Evolutionary conservation across 2,329 filamentous ascomycete species (phyloP).

Genomic region (Sphaerulina vaccinii): DNA sequence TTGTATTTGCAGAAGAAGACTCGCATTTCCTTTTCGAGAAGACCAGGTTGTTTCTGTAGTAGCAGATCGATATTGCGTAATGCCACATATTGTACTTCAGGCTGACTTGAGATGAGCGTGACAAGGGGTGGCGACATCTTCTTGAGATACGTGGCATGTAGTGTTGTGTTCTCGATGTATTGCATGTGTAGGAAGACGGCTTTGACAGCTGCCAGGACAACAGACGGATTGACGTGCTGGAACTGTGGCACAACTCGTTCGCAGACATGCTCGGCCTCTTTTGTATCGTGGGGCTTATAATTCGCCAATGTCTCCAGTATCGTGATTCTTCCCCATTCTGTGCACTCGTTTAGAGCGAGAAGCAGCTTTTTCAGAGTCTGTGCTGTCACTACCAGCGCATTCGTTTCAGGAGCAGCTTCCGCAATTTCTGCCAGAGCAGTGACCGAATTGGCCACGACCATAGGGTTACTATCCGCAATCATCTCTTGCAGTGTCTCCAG

Average conservation of each 20-base stretch:
- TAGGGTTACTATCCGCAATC: conserved; percentile 95
- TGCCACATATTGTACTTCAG: conserved; percentile 97
- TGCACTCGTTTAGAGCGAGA: conserved; percentile 95
- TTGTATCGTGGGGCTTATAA: conserved; percentile 81
- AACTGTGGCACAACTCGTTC: conserved; percentile 95
- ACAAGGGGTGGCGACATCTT: conserved; percentile 98
- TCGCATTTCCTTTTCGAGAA: conserved; percentile 92
- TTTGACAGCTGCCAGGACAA: conserved; percentile 96
- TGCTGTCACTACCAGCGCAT: conserved; percentile 77
- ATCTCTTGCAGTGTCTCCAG: conserved; percentile 89
- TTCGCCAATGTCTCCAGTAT: conserved; percentile 87
- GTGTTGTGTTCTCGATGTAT: conserved; percentile 67
- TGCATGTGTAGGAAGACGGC: conserved; percentile 97
- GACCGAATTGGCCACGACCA: conserved; percentile 98
- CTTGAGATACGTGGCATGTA: conserved; percentile 83
- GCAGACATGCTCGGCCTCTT: conserved; percentile 97
- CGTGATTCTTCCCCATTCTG: conserved; percentile 95
- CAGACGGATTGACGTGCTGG: conserved; percentile 96
- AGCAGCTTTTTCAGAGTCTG: conserved; percentile 89
- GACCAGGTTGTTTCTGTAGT: conserved; percentile 92
- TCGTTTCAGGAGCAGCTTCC: conserved; percentile 86
- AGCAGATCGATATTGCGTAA: conserved; percentile 93
- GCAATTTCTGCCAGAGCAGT: conserved; percentile 88
- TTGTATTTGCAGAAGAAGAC: conserved; percentile 99
- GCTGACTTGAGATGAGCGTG: conserved; percentile 89